These are phyloP conservation scores for Polyplosphaeria fusca DNA, from an alignment of 495 filamentous ascomycete genomes.

Conservation along the genomic window DNA sequence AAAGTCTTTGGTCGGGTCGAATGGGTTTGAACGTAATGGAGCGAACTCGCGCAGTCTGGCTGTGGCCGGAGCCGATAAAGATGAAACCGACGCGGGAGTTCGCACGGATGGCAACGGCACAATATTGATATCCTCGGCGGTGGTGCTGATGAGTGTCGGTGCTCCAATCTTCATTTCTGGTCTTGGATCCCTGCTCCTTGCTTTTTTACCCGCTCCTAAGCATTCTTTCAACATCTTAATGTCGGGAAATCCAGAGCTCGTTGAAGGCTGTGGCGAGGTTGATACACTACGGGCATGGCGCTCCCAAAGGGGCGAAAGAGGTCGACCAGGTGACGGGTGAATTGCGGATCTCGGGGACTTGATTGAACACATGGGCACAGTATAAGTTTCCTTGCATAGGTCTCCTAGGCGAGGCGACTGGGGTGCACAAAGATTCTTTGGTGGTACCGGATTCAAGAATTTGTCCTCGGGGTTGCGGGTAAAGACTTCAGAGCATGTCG, in stretches of 20 bases:
- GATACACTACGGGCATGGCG: constrained; percentile 18
- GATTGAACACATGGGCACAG: constrained; percentile 6
- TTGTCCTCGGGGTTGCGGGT: constrained; percentile 78
- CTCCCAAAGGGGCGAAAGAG: constrained; percentile 7
- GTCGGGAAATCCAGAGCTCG: constrained; percentile 11
- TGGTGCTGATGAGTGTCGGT: constrained; percentile 19
- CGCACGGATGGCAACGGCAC: constrained; percentile 15
- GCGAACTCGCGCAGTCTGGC: constrained; percentile 15
- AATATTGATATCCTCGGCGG: constrained; percentile 23
- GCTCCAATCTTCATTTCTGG: constrained; percentile 24
- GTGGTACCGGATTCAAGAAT: constrained; percentile 65
- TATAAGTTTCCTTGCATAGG: constrained; percentile 11
- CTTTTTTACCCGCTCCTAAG: constrained; percentile 7
- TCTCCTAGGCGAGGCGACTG: constrained; percentile 34
- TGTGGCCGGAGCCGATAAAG: not conserved
- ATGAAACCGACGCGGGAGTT: not conserved
- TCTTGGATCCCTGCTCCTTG: constrained; percentile 1
- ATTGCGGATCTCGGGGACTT: constrained; percentile 13
- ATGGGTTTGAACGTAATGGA: constrained; percentile 26
- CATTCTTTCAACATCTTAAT: constrained; percentile 17
- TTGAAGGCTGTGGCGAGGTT: constrained; percentile 4
- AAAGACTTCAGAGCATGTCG: constrained; percentile 51
- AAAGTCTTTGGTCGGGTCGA: constrained; percentile 9
- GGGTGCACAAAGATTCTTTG: constrained; percentile 52
- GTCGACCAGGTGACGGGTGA: constrained; percentile 2